Base-by-base conservation (phyloP, 495 filamentous ascomycete genomes). In the Penicillium bialowiezense region DNA sequence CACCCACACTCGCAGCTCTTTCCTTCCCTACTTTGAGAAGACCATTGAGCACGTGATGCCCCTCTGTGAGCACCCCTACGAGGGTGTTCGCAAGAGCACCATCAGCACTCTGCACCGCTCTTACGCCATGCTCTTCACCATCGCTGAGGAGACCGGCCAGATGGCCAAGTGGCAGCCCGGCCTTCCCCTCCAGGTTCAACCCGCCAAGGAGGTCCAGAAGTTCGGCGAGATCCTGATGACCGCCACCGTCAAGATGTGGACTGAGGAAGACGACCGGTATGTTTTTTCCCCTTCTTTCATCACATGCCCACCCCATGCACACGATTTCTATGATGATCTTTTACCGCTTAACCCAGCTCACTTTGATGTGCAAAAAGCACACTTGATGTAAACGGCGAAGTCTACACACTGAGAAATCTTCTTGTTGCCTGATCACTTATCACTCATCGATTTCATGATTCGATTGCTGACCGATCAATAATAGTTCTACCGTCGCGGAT, bases 281-380 rank as follows among this genome's bases (percentile, higher is more conserved):
- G 86, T 63, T 23, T 28, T 18, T 26, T 74, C 80, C 43, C 59
- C 36, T 44, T 50, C 31, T 37, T 52, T 58, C 37, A 52, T 48
- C 36, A 38, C 42, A 26, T 26, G 3, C 4, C 23, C 8, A 26
- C 47, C 52, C 51, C 21, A 52, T 39, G 6, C 12, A 31, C 23
- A 48, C 15, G 29, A 39, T 56, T 66, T 60, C 57, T 67, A 91
- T 92, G 91, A 97, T 96, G 89, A 96, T 51, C 4, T 71, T 69
- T 70, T 69, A 69, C 83, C 89, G 89, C 89, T 93, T 90, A 87
- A 91, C 92, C 91, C 91, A 97, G 90, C 91, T 97, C 92, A 96
- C 92, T 96, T 87, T 86, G 86, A 97, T 81, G 82, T 88, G 74
- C 74, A 60, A 69, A 77, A 78, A 73, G 72, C 82, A 87, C 80